Percentiles rank a stretch among this genome's conserved stretches.
These are phyloP conservation scores for Mercurialis annua DNA, from an alignment of 345 rosid species.

Conservation along the genomic window DNA sequence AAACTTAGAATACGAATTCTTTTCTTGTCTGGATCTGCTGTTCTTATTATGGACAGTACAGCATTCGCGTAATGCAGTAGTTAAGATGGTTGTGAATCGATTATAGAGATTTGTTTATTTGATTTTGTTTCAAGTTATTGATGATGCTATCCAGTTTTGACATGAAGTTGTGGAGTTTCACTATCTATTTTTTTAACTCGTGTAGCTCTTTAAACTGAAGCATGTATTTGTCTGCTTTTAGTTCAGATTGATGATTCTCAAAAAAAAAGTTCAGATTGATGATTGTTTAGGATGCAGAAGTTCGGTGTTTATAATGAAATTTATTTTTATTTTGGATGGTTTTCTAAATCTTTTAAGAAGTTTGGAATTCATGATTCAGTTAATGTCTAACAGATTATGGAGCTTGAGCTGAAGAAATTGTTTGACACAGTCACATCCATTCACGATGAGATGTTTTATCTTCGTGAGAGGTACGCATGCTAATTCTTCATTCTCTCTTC, in stretches of 20 bases:
- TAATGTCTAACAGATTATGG: conserved; percentile 42
- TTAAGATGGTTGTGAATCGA: background rate
- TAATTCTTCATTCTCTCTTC: background rate
- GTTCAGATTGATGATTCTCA: background rate
- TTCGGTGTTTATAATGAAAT: background rate
- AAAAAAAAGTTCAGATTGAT: background rate
- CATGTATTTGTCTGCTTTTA: background rate
- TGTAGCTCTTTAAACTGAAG: background rate
- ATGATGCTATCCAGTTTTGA: background rate
- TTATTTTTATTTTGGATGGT: background rate
- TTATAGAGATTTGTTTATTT: background rate
- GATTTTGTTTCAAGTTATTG: background rate
- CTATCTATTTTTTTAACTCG: background rate
- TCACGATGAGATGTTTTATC: conserved; percentile 78
- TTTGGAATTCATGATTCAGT: background rate
- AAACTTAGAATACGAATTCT: background rate
- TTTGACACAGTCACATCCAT: conserved; percentile 50
- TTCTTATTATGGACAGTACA: background rate
- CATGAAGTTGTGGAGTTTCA: background rate
- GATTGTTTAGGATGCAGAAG: background rate
- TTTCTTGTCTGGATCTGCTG: background rate
- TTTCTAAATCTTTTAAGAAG: background rate
- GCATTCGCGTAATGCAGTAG: background rate
- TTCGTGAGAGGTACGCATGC: conserved; percentile 64
- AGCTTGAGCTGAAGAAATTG: conserved; percentile 68